phyloP scores from a whole-genome alignment of 192 early-diverging fungal species.

The Ambispora gerdemannii region DNA sequence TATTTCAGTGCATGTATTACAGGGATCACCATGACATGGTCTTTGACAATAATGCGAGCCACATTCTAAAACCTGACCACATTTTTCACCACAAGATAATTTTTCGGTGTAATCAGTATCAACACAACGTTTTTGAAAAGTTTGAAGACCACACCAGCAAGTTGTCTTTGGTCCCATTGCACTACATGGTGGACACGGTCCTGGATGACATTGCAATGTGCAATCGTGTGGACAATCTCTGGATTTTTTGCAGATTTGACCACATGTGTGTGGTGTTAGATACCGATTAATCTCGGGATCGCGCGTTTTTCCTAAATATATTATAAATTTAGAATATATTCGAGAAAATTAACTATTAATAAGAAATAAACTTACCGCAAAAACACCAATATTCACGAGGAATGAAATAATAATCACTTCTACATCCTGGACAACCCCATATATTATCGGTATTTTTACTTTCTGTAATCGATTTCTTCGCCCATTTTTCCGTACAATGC shows the following conservation, averaged over 20 bases:
- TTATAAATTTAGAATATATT: background rate
- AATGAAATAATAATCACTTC: constrained; percentile 59
- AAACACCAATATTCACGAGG: constrained; percentile 83
- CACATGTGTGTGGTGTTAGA: constrained; percentile 82
- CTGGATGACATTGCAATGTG: constrained; percentile 83
- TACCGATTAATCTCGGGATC: constrained; percentile 67
- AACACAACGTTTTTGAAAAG: constrained; percentile 68
- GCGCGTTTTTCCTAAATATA: constrained; percentile 45
- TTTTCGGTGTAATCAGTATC: constrained; percentile 64
- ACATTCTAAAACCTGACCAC: constrained; percentile 68
- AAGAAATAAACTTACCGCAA: constrained; percentile 55
- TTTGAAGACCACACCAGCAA: constrained; percentile 82
- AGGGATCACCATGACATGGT: constrained; percentile 68
- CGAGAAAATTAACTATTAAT: background rate
- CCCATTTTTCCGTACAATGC: constrained; percentile 82
- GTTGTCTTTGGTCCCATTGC: constrained; percentile 66
- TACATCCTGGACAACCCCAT: constrained; percentile 95
- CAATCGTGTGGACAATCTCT: constrained; percentile 78
- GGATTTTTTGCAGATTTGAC: constrained; percentile 65
- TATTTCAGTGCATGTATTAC: constrained; percentile 55
- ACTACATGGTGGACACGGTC: constrained; percentile 90
- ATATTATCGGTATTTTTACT: constrained; percentile 33
- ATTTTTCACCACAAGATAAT: constrained; percentile 67
- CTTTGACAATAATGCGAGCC: constrained; percentile 65
- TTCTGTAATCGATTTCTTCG: constrained; percentile 45